These are phyloP conservation scores for Cordyceps fumosorosea DNA, from an alignment of 2,329 filamentous ascomycete genomes.

Conservation along the genomic window DNA sequence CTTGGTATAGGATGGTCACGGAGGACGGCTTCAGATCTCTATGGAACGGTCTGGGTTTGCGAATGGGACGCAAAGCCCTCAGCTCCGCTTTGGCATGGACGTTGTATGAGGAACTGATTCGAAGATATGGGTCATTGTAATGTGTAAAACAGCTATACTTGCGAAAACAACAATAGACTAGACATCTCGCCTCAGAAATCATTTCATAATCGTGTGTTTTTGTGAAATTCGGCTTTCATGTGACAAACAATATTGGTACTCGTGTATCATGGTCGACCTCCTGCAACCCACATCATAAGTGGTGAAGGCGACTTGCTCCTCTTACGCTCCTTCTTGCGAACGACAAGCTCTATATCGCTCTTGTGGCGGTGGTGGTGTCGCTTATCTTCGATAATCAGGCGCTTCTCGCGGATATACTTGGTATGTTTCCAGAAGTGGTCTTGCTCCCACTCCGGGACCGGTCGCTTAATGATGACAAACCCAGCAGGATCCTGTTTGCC, in stretches of 20 bases:
- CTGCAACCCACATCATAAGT: conserved; percentile 52
- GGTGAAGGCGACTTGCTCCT: conserved; percentile 50
- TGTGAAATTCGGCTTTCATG: neutral
- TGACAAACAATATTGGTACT: neutral
- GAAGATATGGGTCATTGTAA: conserved; percentile 38
- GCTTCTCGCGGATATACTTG: conserved; percentile 52
- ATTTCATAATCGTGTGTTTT: conserved; percentile 3
- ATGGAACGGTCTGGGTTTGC: conserved; percentile 77
- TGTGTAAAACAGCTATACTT: conserved; percentile 3
- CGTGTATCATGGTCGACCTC: conserved; percentile 28
- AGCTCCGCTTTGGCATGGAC: conserved; percentile 97
- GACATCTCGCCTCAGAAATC: neutral
- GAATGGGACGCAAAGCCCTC: conserved; percentile 85
- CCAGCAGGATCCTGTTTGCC: conserved; percentile 53
- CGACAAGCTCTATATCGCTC: conserved; percentile 39
- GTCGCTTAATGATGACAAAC: conserved; percentile 66
- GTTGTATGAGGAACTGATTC: conserved; percentile 86
- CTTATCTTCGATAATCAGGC: conserved; percentile 42
- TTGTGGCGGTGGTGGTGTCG: conserved; percentile 38
- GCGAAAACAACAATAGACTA: conserved; percentile 6
- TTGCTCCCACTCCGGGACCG: conserved; percentile 65
- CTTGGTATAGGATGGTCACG: conserved; percentile 67
- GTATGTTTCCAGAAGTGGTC: conserved; percentile 69
- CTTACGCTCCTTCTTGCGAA: conserved; percentile 51
- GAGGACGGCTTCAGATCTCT: conserved; percentile 77